Base-by-base conservation (phyloP, 2,329 filamentous ascomycete genomes). In the Colletotrichum sp. region DNA sequence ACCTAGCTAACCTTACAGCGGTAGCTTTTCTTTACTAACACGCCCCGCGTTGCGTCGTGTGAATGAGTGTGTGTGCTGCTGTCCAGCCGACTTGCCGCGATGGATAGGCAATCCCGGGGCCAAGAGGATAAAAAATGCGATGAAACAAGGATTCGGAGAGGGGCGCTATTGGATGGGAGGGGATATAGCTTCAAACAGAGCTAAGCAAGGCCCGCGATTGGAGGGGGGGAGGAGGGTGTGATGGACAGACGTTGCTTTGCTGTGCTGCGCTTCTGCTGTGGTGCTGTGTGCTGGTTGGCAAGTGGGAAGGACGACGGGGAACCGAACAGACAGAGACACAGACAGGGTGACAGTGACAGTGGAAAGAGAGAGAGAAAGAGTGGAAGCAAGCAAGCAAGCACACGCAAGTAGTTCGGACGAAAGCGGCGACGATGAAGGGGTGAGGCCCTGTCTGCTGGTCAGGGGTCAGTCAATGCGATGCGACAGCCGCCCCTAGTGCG, bases 121-220 rank as follows among this genome's bases (percentile, higher is more conserved):
- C 55, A 43, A 60, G 55, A 61, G 26, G 48, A 66, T 48, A 10
- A 61, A 48, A 67, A 70, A 73, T 77, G 76, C 76, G 76, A 77
- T 76, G 76, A 77, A 77, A 77, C 76, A 77, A 63, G 73, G 63
- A 66, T 77, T 28, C 13, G 21, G 26, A 67, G 64, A 72, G 43
- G 59, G 65, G 30, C 67, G 75, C 64, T 68, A 77, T 77, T 77
- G 75, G 75, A 39, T 43, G 52, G 65, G 74, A 76, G 71, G 60
- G 66, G 61, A 71, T 74, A 71, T 66, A 75, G 74, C 74, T 75
- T 76, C 74, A 76, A 76, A 76, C 74, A 71, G 32, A 67, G 71
- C 72, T 71, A 57, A 65, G 43, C 32, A 65, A 57, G 68, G 48
- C 52, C 52, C 52, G 61, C 69, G 43, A 59, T 55, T 52, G 69